These are phyloP conservation scores for Thalassia testudinum DNA, from an alignment of 116 monocot genomes.

Conservation along the genomic window DNA sequence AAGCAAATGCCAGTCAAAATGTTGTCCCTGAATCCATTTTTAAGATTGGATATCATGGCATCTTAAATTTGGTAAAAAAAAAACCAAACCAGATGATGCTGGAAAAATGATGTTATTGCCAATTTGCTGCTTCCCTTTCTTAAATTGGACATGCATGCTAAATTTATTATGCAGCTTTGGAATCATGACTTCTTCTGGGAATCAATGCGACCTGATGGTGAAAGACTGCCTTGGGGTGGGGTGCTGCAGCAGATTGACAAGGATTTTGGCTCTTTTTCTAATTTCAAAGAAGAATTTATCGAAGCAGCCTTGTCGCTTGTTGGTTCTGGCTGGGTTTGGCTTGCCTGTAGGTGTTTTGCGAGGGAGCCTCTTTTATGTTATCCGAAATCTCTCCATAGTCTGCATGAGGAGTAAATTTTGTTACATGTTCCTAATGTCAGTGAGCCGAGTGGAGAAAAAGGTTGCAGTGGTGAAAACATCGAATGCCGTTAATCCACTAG, in stretches of 20 bases:
- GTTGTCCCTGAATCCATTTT: too few relatives aligned
- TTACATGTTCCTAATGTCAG: conserved; percentile 14
- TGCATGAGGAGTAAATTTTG: background rate
- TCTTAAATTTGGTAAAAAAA: too few relatives aligned
- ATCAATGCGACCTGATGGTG: conserved; percentile 86
- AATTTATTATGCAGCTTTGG: conserved; percentile 43
- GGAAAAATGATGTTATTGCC: too few relatives aligned
- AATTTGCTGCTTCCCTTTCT: too few relatives aligned
- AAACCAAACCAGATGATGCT: too few relatives aligned
- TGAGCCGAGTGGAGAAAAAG: conserved; percentile 56
- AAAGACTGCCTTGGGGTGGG: conserved; percentile 50
- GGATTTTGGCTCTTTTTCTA: conserved; percentile 82
- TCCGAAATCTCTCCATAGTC: conserved; percentile 3
- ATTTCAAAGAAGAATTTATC: conserved; percentile 69
- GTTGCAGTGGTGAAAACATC: conserved; percentile 61
- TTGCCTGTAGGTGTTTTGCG: conserved; percentile 50
- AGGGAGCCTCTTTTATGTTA: conserved; percentile 9
- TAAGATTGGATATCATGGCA: too few relatives aligned
- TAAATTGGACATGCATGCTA: too few relatives aligned
- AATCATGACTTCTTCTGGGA: conserved; percentile 99
- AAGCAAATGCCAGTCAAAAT: too few relatives aligned
- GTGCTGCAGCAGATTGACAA: conserved; percentile 84
- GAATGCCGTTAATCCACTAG: conserved; percentile 76
- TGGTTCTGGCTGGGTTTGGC: conserved; percentile 99
- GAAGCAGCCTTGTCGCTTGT: conserved; percentile 38